Evolutionary conservation across 2,329 filamentous ascomycete genomes (phyloP).

Genomic region (Leptographium radiaticola): DNA sequence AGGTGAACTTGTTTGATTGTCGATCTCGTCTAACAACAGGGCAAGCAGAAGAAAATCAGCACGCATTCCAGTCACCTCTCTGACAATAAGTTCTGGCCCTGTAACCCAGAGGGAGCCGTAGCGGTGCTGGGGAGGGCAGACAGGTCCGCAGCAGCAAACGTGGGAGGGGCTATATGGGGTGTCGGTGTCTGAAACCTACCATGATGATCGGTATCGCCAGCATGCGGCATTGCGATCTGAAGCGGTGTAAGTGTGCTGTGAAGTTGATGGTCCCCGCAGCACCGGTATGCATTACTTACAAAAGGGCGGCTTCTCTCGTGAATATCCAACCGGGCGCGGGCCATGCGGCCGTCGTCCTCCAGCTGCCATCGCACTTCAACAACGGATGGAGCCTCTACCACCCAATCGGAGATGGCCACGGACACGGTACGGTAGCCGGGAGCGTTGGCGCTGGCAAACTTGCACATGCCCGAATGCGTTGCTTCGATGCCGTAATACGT

Average conservation of each 20-base stretch:
- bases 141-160: neutral
- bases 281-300: slow-evolving; percentile 16
- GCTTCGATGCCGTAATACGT: slow-evolving; percentile 64
- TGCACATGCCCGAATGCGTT: slow-evolving; percentile 60
- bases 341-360: slow-evolving; percentile 40
- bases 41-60: neutral
- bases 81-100: no score
- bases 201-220: neutral
- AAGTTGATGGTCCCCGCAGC: neutral
- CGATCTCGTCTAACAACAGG: neutral
- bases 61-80: neutral
- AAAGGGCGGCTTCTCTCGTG: slow-evolving; percentile 30
- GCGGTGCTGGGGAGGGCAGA: neutral
- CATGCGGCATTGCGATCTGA: neutral
- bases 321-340: slow-evolving; percentile 29
- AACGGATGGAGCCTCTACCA: slow-evolving; percentile 37
- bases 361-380: slow-evolving; percentile 46
- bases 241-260: neutral
- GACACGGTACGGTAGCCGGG: slow-evolving; percentile 49
- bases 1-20: neutral
- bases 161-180: neutral
- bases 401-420: slow-evolving; percentile 36
- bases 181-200: neutral
- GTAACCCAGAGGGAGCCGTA: neutral
- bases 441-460: slow-evolving; percentile 49